These are phyloP conservation scores for Aspergillus eucalypticola DNA, from an alignment of 2,329 filamentous ascomycete species.

Conservation along the genomic window DNA sequence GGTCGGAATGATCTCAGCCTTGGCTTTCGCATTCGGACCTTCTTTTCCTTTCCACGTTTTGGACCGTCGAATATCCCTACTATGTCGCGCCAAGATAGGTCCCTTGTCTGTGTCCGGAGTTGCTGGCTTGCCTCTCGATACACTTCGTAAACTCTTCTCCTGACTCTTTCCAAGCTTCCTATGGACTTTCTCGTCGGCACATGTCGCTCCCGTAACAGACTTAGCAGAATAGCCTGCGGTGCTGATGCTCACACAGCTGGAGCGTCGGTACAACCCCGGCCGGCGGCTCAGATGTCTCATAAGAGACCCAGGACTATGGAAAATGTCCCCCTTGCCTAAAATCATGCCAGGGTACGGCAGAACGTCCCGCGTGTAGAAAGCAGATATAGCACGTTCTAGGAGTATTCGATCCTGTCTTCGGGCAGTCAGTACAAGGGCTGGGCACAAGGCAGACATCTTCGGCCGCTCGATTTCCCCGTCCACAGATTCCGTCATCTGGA, in stretches of 20 bases:
- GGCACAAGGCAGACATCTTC: constrained; percentile 72
- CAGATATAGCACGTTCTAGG: constrained; percentile 70
- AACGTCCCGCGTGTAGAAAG: constrained; percentile 80
- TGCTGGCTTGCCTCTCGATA: constrained; percentile 1
- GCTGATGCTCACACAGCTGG: constrained; percentile 53
- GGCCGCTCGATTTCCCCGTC: constrained; percentile 70
- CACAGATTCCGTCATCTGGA: constrained; percentile 47
- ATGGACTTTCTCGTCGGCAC: not conserved
- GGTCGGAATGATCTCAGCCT: not conserved
- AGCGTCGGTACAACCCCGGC: constrained; percentile 72
- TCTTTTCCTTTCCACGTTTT: constrained; percentile 13
- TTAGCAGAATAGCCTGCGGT: not conserved
- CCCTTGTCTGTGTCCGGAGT: constrained; percentile 10
- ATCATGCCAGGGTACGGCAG: constrained; percentile 84
- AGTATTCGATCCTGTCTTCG: constrained; percentile 73
- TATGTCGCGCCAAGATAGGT: not conserved
- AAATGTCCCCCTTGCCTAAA: constrained; percentile 65
- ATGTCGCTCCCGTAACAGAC: not conserved
- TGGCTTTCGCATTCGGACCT: constrained; percentile 5
- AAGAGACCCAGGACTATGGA: constrained; percentile 73
- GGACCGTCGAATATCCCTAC: constrained; percentile 9
- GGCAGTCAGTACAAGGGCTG: constrained; percentile 71
- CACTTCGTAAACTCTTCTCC: not conserved
- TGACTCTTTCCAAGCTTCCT: not conserved
- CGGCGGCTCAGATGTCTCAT: constrained; percentile 85